These are phyloP conservation scores for Termitomyces sp. DNA, from an alignment of 768 basidiomycete species.

Conservation along the genomic window DNA sequence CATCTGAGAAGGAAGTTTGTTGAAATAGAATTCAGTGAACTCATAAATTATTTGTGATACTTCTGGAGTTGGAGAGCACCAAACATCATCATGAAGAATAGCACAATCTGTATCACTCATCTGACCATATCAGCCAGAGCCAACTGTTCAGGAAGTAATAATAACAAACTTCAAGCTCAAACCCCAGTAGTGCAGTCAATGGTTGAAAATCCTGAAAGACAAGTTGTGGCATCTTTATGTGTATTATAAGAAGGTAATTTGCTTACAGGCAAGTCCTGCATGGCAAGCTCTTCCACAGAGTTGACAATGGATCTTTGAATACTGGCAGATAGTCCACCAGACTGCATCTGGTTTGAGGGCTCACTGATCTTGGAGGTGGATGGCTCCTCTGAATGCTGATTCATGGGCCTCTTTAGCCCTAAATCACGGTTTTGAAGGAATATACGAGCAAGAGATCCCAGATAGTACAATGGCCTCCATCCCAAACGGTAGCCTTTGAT, in stretches of 20 bases:
- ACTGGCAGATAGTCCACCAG: too few relatives aligned
- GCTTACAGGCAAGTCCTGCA: too few relatives aligned
- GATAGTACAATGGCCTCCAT: background rate
- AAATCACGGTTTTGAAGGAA: background rate
- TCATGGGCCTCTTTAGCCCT: background rate
- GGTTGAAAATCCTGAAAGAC: background rate
- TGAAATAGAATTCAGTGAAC: background rate
- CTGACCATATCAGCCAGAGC: background rate
- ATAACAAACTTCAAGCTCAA: background rate
- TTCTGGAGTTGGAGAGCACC: background rate
- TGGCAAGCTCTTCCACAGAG: too few relatives aligned
- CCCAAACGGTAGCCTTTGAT: constrained; percentile 3
- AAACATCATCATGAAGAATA: background rate
- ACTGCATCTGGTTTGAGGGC: too few relatives aligned
- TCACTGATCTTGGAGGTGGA: too few relatives aligned
- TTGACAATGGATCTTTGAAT: too few relatives aligned
- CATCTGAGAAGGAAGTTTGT: too few relatives aligned
- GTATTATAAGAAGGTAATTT: background rate
- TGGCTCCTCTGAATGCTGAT: background rate
- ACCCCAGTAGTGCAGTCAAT: background rate
- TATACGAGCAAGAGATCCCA: background rate
- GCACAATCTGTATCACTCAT: background rate
- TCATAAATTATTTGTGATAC: background rate
- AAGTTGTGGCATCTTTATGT: too few relatives aligned
- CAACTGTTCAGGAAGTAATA: background rate